phyloP scores from a whole-genome alignment of 108 stramenopile species.

The Fistulifera solaris region DNA sequence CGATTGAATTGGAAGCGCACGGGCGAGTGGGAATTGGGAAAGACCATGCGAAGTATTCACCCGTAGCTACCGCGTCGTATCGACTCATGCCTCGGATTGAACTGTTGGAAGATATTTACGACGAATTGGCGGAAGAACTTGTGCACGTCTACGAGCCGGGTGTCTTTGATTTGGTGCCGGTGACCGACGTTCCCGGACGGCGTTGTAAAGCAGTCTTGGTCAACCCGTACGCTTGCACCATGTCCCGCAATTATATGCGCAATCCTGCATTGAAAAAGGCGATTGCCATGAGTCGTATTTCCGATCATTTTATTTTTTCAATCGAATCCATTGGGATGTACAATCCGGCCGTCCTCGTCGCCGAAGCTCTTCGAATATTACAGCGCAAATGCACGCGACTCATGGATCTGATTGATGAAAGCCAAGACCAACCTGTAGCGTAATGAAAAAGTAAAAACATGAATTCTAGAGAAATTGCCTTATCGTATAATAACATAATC shows the following conservation, averaged over 20 bases:
- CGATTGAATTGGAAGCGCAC: constrained; percentile 87
- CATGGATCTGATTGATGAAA: constrained; percentile 32
- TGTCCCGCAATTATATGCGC: constrained; percentile 94
- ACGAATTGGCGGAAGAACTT: constrained; percentile 78
- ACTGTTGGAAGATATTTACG: constrained; percentile 55
- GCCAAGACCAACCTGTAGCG: neutral
- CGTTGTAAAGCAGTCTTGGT: constrained; percentile 50
- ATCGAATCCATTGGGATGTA: constrained; percentile 92
- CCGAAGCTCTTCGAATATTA: constrained; percentile 66
- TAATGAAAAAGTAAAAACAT: too few species aligned
- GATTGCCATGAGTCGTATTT: constrained; percentile 76
- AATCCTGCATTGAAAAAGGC: constrained; percentile 57
- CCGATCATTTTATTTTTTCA: constrained; percentile 95
- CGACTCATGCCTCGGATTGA: constrained; percentile 73
- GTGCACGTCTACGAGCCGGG: constrained; percentile 84
- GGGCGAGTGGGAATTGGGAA: constrained; percentile 83
- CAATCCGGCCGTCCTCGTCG: constrained; percentile 74
- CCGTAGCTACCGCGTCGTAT: constrained; percentile 95
- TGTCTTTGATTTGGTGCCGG: constrained; percentile 66
- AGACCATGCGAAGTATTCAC: constrained; percentile 97
- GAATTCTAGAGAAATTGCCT: too few species aligned
- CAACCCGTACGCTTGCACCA: constrained; percentile 93
- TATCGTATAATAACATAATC: too few species aligned
- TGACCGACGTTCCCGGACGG: constrained; percentile 12
- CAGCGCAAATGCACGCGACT: constrained; percentile 57